Evolutionary conservation across 1,139 yeast species (phyloP).

Genomic region (Kluyveromyces sp.): DNA sequence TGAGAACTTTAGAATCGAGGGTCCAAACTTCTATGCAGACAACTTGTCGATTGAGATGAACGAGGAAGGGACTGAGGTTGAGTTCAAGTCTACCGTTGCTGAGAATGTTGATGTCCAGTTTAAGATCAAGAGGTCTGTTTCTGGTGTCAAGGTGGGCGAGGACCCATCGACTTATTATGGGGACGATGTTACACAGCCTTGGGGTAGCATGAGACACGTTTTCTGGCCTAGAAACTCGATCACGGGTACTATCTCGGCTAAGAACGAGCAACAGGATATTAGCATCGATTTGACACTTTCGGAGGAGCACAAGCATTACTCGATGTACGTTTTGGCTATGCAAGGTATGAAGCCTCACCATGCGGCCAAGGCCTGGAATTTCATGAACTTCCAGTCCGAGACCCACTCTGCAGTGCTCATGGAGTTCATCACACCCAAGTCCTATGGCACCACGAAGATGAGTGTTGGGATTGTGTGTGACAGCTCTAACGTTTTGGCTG

Average conservation of each 20-base stretch:
- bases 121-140: conserved; percentile 51
- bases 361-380: conserved; percentile 96
- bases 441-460: conserved; percentile 78
- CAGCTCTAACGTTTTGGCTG: conserved; percentile 55
- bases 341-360: conserved; percentile 99
- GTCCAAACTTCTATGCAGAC: conserved; percentile 76
- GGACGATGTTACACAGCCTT: conserved; percentile 69
- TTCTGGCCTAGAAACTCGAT: conserved; percentile 91
- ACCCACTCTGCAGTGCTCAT: conserved; percentile 70
- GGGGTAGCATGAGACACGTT: conserved; percentile 95
- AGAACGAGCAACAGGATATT: conserved; percentile 12
- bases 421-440: conserved; percentile 93
- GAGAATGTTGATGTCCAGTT: conserved; percentile 70
- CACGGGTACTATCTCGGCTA: conserved; percentile 46
- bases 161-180: conserved; percentile 86
- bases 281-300: conserved; percentile 20
- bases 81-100: conserved; percentile 57
- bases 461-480: conserved; percentile 67
- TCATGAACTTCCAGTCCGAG: conserved; percentile 78
- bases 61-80: conserved; percentile 48
- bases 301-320: conserved; percentile 38
- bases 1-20: conserved; percentile 69
- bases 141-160: conserved; percentile 84
- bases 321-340: conserved; percentile 94
- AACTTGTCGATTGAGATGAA: conserved; percentile 54